Base-by-base conservation (phyloP, 2,329 filamentous ascomycete species). In the Plectosphaerella cucumerina region DNA sequence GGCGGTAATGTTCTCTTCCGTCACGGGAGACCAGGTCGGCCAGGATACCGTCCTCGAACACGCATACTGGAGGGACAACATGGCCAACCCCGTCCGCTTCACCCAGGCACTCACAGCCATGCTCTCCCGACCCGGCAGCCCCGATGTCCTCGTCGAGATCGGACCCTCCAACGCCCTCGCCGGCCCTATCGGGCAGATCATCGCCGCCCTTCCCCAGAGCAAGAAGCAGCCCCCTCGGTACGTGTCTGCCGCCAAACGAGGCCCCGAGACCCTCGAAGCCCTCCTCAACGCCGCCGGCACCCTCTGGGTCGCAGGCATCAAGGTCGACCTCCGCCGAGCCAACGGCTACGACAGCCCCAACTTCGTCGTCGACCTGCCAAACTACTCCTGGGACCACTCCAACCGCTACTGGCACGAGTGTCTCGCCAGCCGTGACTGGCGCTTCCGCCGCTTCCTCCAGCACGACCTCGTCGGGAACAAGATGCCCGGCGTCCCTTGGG, bases 161-260 rank as follows among this genome's bases (percentile, higher is more conserved):
- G 64, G 64, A 0, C 63, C 64, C 4, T 60, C 63, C 44, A 54
- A 59, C n/a, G 58, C 63, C 3, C 59, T 66, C 23, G 57, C 58
- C 31, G 64, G 62, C 0, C 64, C 63, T 15, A 53, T 65, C 20
- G 57, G 59, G 53, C 63, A 66, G 42, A 58, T 54, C 1, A 26
- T 26, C 23, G 23, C 23, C 23, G 23, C 23, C 23, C 23, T 26
- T 9, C 23, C 23, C 23, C 23, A 26, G 23, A 5, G 5, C 23
- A 53, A 64, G n/a, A 58, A 59, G 23, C 39, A 46, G 1, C 23
- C 23, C 23, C 23, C 23, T 26, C 23, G 23, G 23, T 55, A 55
- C 18, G 20, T 21, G 8, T 47, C 53, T 0, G 42, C 41, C 14
- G 45, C 48, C 15, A 43, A 33, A 0, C 45, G 53, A 3, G 42